Conservation (phyloP, 1,139 yeast genomes). For the Saccharomycopsis hybrid region DNA sequence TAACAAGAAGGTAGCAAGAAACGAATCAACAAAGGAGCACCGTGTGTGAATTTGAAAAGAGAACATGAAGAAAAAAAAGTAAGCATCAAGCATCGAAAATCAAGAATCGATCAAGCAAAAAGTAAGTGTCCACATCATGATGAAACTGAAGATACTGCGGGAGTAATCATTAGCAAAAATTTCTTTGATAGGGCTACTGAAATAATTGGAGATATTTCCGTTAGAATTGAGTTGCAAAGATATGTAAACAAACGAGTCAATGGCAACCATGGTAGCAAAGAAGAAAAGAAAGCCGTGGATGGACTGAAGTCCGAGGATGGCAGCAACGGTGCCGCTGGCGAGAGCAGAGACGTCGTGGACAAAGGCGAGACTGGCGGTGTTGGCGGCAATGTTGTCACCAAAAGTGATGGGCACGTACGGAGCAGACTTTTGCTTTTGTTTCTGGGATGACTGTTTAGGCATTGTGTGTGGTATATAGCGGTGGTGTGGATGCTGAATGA, state of each 20-base stretch:
- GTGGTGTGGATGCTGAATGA: no score
- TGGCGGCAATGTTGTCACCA: constrained; percentile 16
- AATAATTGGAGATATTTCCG: constrained; percentile 11
- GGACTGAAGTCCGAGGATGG: constrained; percentile 18
- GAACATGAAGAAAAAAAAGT: no score
- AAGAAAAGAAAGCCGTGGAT: constrained; percentile 19
- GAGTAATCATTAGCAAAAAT: constrained; percentile 19
- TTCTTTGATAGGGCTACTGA: constrained; percentile 15
- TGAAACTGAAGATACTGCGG: constrained; percentile 18
- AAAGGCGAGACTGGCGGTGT: constrained; percentile 9
- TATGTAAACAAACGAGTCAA: constrained; percentile 13
- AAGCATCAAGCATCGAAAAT: background rate
- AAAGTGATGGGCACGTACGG: constrained; percentile 8
- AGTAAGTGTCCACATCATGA: constrained; percentile 21
- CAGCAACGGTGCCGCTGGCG: constrained; percentile 15
- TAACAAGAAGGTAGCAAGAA: no score
- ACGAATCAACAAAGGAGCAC: no score
- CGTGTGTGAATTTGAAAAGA: no score
- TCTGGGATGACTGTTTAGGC: no score
- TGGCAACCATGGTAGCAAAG: constrained; percentile 4
- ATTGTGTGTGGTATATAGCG: no score
- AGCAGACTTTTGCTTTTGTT: no score
- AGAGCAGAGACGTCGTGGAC: constrained; percentile 19
- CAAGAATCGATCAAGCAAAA: constrained; percentile 13
- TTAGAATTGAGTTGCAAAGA: constrained; percentile 1